Conservation (phyloP, 495 filamentous ascomycete genomes). For the Penicillium canariense region DNA sequence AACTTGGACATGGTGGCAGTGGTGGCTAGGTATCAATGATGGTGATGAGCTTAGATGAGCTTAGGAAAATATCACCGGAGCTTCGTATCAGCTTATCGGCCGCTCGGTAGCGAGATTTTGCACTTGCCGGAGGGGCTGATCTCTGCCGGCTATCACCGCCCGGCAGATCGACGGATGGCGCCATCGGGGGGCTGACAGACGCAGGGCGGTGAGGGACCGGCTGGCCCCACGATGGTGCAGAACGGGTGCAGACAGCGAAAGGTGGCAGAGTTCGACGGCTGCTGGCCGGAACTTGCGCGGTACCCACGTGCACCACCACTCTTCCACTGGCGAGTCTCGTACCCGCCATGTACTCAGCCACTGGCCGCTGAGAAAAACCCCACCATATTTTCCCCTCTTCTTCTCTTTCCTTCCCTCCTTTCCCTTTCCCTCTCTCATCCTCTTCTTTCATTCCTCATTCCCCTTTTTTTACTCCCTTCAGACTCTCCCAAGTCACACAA, state of each 20-base stretch:
- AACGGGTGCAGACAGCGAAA: not conserved
- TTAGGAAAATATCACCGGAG: not conserved
- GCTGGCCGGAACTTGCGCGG: conserved; percentile 5
- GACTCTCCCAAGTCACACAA: conserved; percentile 20
- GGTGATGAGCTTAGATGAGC: not conserved
- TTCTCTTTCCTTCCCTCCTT: conserved; percentile 9
- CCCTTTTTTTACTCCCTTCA: not conserved
- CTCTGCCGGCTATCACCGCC: conserved; percentile 24
- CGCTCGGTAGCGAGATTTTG: conserved; percentile 13
- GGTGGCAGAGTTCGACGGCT: not conserved
- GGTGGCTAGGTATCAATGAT: too few relatives aligned
- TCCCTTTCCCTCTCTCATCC: conserved; percentile 17
- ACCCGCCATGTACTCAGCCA: conserved; percentile 13
- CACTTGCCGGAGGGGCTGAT: conserved; percentile 1
- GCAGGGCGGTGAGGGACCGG: conserved; percentile 1
- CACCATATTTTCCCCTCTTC: conserved; percentile 21
- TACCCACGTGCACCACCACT: conserved; percentile 11
- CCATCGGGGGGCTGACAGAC: conserved; percentile 9
- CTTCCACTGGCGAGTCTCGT: conserved; percentile 1
- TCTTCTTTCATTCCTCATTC: conserved; percentile 20
- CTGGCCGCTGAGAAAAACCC: conserved; percentile 23
- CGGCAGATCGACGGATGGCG: conserved; percentile 19
- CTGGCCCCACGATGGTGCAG: not conserved
- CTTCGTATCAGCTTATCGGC: conserved; percentile 12
- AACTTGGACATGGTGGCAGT: conserved; percentile 84